Conservation (phyloP, 306 rosid genomes). For the Begonia masoniana region DNA sequence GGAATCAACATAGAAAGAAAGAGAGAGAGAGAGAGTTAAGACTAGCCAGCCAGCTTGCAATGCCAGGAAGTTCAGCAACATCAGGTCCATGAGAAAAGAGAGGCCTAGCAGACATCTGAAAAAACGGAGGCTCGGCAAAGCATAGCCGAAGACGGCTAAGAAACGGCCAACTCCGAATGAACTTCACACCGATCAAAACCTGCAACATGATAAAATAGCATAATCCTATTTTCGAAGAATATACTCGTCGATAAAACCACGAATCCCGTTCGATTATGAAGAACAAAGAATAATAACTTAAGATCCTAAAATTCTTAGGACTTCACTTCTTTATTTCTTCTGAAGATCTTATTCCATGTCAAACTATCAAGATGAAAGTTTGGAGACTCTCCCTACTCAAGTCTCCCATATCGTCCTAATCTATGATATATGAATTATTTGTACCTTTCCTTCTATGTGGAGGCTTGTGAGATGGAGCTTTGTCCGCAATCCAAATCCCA, state of each 20-base stretch:
- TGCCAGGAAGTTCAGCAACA: constrained; percentile 87
- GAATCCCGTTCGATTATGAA: too few relatives aligned
- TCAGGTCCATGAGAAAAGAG: constrained; percentile 77
- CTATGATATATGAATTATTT: neutral
- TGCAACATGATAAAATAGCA: constrained; percentile 1
- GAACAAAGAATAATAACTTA: too few relatives aligned
- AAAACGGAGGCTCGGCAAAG: constrained; percentile 93
- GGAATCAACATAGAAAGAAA: neutral
- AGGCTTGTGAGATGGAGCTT: constrained; percentile 86
- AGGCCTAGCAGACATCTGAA: constrained; percentile 95
- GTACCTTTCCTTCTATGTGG: constrained; percentile 97
- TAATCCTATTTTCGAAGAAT: too few relatives aligned
- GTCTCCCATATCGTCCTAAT: too few relatives aligned
- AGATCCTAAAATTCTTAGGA: too few relatives aligned
- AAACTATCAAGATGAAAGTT: too few relatives aligned
- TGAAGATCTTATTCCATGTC: too few relatives aligned
- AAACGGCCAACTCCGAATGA: constrained; percentile 70
- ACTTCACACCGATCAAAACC: constrained; percentile 83
- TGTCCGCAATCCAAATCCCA: constrained; percentile 87
- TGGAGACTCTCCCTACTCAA: too few relatives aligned
- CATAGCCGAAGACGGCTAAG: constrained; percentile 71
- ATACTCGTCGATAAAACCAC: too few relatives aligned
- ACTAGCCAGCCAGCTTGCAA: constrained; percentile 96
- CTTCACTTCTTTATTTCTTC: too few relatives aligned
- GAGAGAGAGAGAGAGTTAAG: neutral